phyloP scores from a whole-genome alignment of 2,329 filamentous ascomycete species.

The Xylaria sp. region DNA sequence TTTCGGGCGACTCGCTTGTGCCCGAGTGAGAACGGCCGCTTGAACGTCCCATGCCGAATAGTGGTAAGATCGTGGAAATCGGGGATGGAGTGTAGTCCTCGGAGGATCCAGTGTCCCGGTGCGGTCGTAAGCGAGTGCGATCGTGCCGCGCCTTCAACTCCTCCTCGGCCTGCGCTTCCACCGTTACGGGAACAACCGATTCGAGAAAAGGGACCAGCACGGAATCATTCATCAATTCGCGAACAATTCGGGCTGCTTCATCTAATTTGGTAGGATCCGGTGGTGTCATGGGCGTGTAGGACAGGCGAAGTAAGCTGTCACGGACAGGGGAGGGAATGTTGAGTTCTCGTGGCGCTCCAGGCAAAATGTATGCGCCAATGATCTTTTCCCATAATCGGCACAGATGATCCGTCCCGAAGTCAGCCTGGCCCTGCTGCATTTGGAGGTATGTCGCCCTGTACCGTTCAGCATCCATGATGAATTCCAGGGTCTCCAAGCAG shows the following conservation, averaged over 20 bases:
- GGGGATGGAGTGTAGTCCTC: conserved; percentile 42
- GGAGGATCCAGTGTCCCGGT: conserved; percentile 31
- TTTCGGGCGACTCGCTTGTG: conserved; percentile 43
- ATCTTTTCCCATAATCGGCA: conserved; percentile 81
- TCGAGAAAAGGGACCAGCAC: conserved; percentile 90
- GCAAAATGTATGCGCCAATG: conserved; percentile 82
- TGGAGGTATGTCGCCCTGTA: conserved; percentile 61
- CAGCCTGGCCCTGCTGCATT: conserved; percentile 39
- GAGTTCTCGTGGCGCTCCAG: conserved; percentile 78
- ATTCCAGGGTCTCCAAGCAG: conserved; percentile 92
- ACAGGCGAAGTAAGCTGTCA: conserved; percentile 66
- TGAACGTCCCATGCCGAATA: conserved; percentile 38
- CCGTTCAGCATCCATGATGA: conserved; percentile 86
- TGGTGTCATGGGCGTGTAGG: conserved; percentile 54
- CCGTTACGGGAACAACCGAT: conserved; percentile 40
- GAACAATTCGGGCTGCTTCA: conserved; percentile 78
- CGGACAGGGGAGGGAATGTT: conserved; percentile 85
- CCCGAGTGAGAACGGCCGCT: conserved; percentile 40
- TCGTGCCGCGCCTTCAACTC: conserved; percentile 36
- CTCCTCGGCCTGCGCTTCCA: conserved; percentile 35
- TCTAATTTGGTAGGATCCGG: conserved; percentile 71
- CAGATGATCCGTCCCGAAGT: conserved; percentile 57
- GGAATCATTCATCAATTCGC: conserved; percentile 96
- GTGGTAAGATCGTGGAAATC: conserved; percentile 39
- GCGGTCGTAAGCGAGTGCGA: conserved; percentile 37